These are phyloP conservation scores for Stentor roeselii DNA, from an alignment of 73 alveolate species.

Conservation along the genomic window DNA sequence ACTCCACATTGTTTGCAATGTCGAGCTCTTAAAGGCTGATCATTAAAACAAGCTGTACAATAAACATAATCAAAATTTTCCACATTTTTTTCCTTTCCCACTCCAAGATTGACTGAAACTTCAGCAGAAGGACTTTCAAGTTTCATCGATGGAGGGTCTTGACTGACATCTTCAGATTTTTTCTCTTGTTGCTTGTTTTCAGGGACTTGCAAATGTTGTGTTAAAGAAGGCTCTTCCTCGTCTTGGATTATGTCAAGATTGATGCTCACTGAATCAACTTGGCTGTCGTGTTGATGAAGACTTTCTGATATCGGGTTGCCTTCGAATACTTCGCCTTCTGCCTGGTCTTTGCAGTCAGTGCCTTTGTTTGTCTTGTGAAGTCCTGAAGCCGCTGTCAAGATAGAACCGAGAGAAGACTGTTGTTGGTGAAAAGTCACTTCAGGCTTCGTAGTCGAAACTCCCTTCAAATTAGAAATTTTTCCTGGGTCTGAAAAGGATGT, in stretches of 20 bases:
- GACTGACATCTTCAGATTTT: neutral
- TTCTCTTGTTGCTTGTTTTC: neutral
- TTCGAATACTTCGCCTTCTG: neutral
- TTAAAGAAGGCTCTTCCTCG: neutral
- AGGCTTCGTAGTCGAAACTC: neutral
- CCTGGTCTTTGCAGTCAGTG: neutral
- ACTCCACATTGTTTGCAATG: slow-evolving; percentile 71
- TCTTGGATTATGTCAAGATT: neutral
- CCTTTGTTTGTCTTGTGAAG: neutral
- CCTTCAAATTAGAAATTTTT: no score
- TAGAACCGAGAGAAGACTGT: neutral
- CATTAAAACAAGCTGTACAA: slow-evolving; percentile 71
- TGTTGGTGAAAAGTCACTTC: neutral
- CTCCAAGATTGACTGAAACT: no score
- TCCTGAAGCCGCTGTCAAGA: neutral
- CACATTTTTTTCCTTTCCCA: neutral
- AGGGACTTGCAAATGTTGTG: neutral
- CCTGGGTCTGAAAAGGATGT: neutral
- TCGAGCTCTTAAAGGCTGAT: slow-evolving; percentile 76
- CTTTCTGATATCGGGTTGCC: neutral
- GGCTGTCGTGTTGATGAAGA: neutral
- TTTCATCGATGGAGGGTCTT: neutral
- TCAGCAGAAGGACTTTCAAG: no score
- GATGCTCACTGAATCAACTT: neutral
- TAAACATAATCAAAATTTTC: slow-evolving; percentile 12